Conservation (phyloP, 2,329 filamentous ascomycete genomes). For the Fusarium sp. region DNA sequence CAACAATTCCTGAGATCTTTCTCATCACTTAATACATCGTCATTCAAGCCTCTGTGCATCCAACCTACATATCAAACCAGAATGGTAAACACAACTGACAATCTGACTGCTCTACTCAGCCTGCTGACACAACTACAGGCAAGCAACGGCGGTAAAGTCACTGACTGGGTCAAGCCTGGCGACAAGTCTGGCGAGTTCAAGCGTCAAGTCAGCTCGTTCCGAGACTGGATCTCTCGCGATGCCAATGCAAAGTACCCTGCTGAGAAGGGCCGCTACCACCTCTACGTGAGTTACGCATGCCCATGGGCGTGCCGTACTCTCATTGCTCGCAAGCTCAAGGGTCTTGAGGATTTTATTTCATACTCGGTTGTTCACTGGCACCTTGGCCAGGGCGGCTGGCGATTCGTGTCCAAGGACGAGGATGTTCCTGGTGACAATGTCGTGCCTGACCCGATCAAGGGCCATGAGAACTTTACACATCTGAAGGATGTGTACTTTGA, state of each 20-base stretch:
- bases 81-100: slow-evolving; percentile 36
- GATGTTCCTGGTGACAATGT: slow-evolving; percentile 71
- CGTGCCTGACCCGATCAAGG: slow-evolving; percentile 74
- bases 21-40: slow-evolving; percentile 19
- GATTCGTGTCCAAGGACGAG: slow-evolving; percentile 76
- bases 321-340: slow-evolving; percentile 91
- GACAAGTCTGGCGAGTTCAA: slow-evolving; percentile 94
- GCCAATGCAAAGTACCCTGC: slow-evolving; percentile 80
- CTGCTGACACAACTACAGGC: slow-evolving; percentile 36
- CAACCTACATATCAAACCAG: slow-evolving; percentile 36
- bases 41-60: neutral
- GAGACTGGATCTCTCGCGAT: slow-evolving; percentile 80
- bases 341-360: slow-evolving; percentile 84
- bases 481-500: slow-evolving; percentile 85
- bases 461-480: slow-evolving; percentile 75
- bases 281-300: slow-evolving; percentile 94
- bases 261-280: slow-evolving; percentile 91
- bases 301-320: slow-evolving; percentile 93
- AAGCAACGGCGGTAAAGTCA: slow-evolving; percentile 63
- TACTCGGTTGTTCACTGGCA: slow-evolving; percentile 94
- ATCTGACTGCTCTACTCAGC: neutral
- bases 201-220: slow-evolving; percentile 84
- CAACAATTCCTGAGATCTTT: slow-evolving; percentile 21
- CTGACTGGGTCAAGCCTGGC: slow-evolving; percentile 82
- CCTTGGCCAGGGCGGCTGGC: slow-evolving; percentile 80